Evolutionary conservation across 2,329 filamentous ascomycete species (phyloP), one percentile per base, ranked within the genome.

Genomic region (Exophiala calicioides): DNA sequence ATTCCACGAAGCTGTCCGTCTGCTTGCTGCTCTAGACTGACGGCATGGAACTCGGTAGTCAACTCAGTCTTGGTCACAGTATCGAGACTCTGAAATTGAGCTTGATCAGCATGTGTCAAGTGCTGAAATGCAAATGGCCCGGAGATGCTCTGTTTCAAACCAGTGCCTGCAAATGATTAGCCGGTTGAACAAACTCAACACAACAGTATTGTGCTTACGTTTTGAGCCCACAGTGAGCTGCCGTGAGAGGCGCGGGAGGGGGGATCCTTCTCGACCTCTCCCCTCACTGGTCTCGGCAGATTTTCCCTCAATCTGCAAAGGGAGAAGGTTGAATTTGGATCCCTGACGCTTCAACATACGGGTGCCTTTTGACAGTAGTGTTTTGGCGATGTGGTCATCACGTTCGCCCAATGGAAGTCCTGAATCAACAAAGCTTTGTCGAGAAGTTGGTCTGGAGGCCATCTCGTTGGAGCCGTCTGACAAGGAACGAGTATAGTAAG

Each of bases 51-150:
- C 52, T 78, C 75, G 5, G 71, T 72, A 20, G 73, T 72, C 15
- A 81, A 65, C 21, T 79, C 73, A 46, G 72, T 68, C 44, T 76
- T 70, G 42, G 74, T 71, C 9, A 75, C 68, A 24, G 70, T 72
- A 29, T 79, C 73, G 15, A 82, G 64, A 3, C 68, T 68, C 23
- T 75, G 70, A 45, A 81, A 72, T 45, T 82, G 75, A 18, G 74
- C 64, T 18, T 75, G 73, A 45, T 75, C 74, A 20, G 79, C 80
- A 59, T 84, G 80, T 26, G 78, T 79, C 41, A 84, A 64, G 58
- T 84, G 81, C 52, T 83, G 79, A 59, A 84, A 84, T 57, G 81
- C 78, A 62, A 81, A 84, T 1, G 81, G 81, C 46, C 74, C 74
- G 0, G 81, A 84, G 41, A 84, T 84, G 47, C 68, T 67, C 31